Base-by-base conservation (phyloP, 805 yeast species). In the Schizosaccharomyces octosporus region DNA sequence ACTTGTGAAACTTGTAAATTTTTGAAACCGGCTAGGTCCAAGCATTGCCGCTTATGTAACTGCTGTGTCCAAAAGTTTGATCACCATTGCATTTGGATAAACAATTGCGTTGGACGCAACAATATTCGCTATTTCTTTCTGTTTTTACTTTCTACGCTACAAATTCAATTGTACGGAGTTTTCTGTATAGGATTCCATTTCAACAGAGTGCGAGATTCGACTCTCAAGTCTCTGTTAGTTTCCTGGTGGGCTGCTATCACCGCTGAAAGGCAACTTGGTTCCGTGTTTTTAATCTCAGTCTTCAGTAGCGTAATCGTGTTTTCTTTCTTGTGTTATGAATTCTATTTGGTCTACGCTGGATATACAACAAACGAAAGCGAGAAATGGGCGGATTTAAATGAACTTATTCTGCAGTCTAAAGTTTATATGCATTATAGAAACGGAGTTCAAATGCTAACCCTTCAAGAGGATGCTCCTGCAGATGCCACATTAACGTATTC, bases 281-380 rank as follows among this genome's bases (percentile, higher is more conserved):
- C 71, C 75, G 67, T 83, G 42, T 68, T 73, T 21, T 29, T 51
- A 24, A 51, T 51, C 15, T 51, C 57, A 17, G 68, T 71, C 0
- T 61, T 75, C 17, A 74, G 81, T 62, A 70, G 74, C 2, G 63
- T 77, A 0, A 70, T 81, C n/a, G 72, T 77, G 29, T 63, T 70
- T 13, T 74, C 77, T 59, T 80, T 81, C 65, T 62, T 74, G 1
- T 67, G 65, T 32, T 69, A 75, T 63, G 85, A 82, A 65, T 48
- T 80, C 31, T 67, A 75, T 41, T 75, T 79, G 64, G 72, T 84
- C 1, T 76, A 75, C 64, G 74, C 78, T 54, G 95, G 95, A 0
- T 81, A 81, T 69, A 84, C 93, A 13, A 83, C 89, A 3, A 84
- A 83, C 66, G 95, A 85, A 69, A 72, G 78, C 19, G 80, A 75